Evolutionary conservation across 306 rosid genomes (phyloP), one percentile per base, ranked within the genome.

Genomic region (Urtica urens): DNA sequence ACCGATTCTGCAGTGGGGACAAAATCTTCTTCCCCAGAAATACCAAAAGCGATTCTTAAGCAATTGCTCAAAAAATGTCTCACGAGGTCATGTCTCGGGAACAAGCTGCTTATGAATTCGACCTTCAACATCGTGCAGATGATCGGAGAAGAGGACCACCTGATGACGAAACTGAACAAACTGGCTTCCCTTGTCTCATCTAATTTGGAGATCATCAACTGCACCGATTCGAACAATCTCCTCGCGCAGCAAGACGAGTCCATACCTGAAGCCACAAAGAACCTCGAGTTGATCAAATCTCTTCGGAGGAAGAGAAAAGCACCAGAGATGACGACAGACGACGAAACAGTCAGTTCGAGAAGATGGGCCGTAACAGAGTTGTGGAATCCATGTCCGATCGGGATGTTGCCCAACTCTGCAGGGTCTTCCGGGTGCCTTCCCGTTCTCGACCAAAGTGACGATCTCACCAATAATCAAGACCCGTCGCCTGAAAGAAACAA

Each of bases 321-420:
- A 25, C 35, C 47, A 18, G 42, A 21, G 22, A 28, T 64, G 29
- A 29, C 1, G 10, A 35, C 56, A n/a, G 64, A 70, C 39, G 51
- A 55, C n/a, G 69, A 64, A 30, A 41, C 26, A 1, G 39, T 38
- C 62, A 58, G 34, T 31, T 46, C 81, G 20, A 64, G 31, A 39
- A 63, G 62, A 53, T 92, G 99, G 99, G 50, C 70, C 28, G 42
- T 69, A 38, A 64, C 92, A 48, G 73, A 65, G 42, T 74, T 84
- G 24, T 85, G 99, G 99, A 85, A 73, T 49, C 80, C 77, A 1
- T 92, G 99, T 64, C 99, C 96, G 2, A 75, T 92, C 19, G 99
- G 99, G 58, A 82, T 75, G 96, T 65, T 92, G 74, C 94, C 96
- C 25, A 78, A 68, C 21, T 51, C 65, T 19, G 67, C 62, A 1